These are phyloP conservation scores for Bruguiera gymnorhiza DNA, from an alignment of 345 rosid genomes.

Conservation along the genomic window DNA sequence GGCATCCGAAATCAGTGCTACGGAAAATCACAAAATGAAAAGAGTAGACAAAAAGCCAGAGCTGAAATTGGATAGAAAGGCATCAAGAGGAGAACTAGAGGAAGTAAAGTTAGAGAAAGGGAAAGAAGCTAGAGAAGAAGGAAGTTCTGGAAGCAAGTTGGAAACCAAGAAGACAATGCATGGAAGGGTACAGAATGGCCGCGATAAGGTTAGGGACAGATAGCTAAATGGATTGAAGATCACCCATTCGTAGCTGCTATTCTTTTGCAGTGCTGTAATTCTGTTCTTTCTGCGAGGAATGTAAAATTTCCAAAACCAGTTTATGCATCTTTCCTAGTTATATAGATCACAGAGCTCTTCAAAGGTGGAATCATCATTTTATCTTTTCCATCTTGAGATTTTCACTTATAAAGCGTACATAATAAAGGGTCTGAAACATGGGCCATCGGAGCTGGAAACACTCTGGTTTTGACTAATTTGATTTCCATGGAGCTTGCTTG, in stretches of 20 bases:
- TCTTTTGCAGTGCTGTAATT: not conserved
- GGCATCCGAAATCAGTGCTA: slow-evolving; percentile 27
- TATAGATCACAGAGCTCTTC: no score
- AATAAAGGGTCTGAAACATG: no score
- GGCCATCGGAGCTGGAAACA: no score
- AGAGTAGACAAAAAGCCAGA: slow-evolving; percentile 19
- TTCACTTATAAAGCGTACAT: no score
- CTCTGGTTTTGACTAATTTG: no score
- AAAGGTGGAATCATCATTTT: no score
- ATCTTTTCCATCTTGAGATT: no score
- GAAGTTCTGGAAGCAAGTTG: slow-evolving; percentile 25
- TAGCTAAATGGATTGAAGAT: slow-evolving; percentile 6
- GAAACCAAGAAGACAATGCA: slow-evolving; percentile 28
- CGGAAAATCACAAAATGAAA: slow-evolving; percentile 22
- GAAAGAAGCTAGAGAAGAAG: slow-evolving; percentile 32
- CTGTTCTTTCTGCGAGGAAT: no score
- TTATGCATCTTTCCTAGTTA: no score
- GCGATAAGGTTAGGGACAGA: slow-evolving; percentile 38
- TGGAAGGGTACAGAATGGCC: slow-evolving; percentile 34
- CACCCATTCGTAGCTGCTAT: not conserved
- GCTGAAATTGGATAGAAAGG: slow-evolving; percentile 27
- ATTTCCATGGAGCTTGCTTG: no score
- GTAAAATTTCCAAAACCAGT: no score
- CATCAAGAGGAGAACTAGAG: slow-evolving; percentile 28
- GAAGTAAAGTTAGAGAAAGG: slow-evolving; percentile 28